phyloP scores from a whole-genome alignment of 2,329 filamentous ascomycete genomes.

The Neofusicoccum parvum region DNA sequence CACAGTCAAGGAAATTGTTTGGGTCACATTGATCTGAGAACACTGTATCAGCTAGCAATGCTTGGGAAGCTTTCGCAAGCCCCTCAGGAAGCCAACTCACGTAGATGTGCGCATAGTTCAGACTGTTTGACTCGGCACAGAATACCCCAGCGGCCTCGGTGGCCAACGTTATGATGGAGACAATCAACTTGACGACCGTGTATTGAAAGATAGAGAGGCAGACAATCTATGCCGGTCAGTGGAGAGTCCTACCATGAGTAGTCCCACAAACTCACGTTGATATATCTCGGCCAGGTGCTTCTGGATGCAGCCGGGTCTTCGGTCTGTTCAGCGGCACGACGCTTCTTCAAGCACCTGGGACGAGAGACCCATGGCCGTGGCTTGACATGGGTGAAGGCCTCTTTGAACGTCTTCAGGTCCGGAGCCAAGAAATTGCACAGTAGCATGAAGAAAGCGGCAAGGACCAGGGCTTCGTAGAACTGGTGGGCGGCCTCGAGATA shows the following conservation, averaged over 20 bases:
- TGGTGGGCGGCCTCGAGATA: background rate
- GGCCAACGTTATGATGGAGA: background rate
- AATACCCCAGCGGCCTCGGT: background rate
- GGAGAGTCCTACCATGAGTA: background rate
- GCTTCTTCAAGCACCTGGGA: background rate
- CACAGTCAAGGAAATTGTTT: background rate
- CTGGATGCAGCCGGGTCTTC: background rate
- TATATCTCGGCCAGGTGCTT: background rate
- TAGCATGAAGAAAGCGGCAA: background rate
- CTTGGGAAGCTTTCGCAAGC: too few relatives aligned
- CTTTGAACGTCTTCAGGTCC: background rate
- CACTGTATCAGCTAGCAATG: too few relatives aligned
- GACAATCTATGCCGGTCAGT: background rate
- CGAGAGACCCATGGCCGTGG: background rate
- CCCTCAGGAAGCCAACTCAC: background rate
- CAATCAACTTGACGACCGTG: background rate
- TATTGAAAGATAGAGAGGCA: background rate
- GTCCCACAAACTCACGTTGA: background rate
- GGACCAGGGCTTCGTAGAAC: background rate
- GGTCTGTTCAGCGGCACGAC: background rate
- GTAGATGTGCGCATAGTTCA: background rate
- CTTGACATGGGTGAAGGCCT: background rate
- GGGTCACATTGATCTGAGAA: background rate
- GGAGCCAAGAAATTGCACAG: background rate
- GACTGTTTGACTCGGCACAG: background rate